Evolutionary conservation across 208 protist genomes (phyloP), one percentile per base, ranked within the genome.

Genomic region (Crithidia thermophila): DNA sequence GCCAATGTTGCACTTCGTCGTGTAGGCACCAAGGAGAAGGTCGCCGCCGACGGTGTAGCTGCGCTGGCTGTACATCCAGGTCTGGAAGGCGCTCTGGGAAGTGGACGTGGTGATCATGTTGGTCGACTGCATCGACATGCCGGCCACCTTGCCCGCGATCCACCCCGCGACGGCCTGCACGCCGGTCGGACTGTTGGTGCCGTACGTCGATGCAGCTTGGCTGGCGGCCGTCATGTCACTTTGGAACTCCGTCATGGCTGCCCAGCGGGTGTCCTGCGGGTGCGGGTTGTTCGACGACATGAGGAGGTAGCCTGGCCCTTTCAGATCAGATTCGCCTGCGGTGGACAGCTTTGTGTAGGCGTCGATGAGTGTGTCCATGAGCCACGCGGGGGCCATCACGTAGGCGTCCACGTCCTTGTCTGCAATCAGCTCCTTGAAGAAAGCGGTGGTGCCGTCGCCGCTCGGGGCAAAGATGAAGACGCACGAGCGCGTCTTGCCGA

Each of bases 201-300:
- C 34, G 50, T 39, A 50, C 0, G 11, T 42, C 1, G 37, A 11
- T 14, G 21, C 18, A 27, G 27, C 25, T 1, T 51, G 6, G 7
- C 20, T 1, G 16, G 21, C 23, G 14, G 28, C 18, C 5, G 33
- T 40, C 5, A 43, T 28, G 31, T 60, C 50, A 3, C 16, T 42
- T 1, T 18, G 20, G 36, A 73, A 66, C 21, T 31, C 14, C 3
- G 5, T 5, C 67, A 66, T 60, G 4, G 58, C 0, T 7, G 25
- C 3, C 34, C 51, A 73, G 39, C 43, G 61, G 7, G 11, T 37
- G 67, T 66, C 67, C 25, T 73, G 23, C 10, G 58, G 57, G 42
- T 73, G 67, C 18, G 67, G 58, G 40, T 73, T 66, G 18, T 45
- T 66, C 9, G 67, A 66, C 5, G 58, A 66, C 20, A 73, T 20